Conservation (phyloP, 495 filamentous ascomycete species). For the Chaetomium tenue region DNA sequence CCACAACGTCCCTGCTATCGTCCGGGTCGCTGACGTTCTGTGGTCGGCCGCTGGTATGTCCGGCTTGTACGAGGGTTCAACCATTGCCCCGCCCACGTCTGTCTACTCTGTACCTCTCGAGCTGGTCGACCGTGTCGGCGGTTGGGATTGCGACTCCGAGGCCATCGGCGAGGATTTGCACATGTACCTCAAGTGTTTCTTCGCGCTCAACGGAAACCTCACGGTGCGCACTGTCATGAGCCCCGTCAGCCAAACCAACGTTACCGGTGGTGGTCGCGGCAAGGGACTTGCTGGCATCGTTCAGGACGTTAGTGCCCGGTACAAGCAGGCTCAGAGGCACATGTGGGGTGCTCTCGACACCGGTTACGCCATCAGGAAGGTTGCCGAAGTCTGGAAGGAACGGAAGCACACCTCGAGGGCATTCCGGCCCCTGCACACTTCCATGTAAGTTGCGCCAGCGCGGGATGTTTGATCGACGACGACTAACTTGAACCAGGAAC, state of each 20-base stretch:
- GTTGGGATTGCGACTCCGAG: constrained; percentile 64
- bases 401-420: constrained; percentile 50
- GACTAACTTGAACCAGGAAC: constrained; percentile 27
- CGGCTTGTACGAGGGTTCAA: constrained; percentile 58
- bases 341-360: constrained; percentile 72
- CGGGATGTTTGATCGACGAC: no score
- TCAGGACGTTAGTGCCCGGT: constrained; percentile 58
- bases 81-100: constrained; percentile 64
- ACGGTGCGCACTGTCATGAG: constrained; percentile 54
- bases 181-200: constrained; percentile 75
- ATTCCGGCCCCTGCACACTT: constrained; percentile 51
- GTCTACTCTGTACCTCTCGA: constrained; percentile 66
- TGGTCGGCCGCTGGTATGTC: constrained; percentile 67
- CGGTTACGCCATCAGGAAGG: constrained; percentile 56
- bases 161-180: constrained; percentile 72
- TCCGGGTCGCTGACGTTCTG: constrained; percentile 65
- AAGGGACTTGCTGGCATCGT: constrained; percentile 49
- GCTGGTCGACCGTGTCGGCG: constrained; percentile 60
- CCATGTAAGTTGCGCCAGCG: constrained; percentile 36
- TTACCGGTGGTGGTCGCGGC: constrained; percentile 53
- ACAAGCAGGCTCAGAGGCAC: constrained; percentile 64
- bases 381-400: constrained; percentile 49
- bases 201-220: constrained; percentile 62
- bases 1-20: constrained; percentile 61
- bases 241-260: constrained; percentile 67